Evolutionary conservation across 352 stramenopile species (phyloP).

Genomic region (Phytophthora macrochlamydospora): DNA sequence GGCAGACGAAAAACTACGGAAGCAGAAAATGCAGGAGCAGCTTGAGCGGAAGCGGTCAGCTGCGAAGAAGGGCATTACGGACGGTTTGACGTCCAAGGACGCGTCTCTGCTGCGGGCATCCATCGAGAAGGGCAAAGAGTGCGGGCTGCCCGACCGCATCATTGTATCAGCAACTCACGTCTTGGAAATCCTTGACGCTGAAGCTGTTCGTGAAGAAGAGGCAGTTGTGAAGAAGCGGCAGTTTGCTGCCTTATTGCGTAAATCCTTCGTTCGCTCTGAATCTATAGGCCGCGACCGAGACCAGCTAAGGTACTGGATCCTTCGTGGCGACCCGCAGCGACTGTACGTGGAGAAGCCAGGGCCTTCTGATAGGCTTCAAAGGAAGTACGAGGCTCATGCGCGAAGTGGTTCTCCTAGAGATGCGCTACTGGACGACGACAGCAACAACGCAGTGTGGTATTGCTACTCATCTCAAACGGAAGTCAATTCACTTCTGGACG

Average conservation of each 20-base stretch:
- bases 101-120: slow-evolving; percentile 46
- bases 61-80: slow-evolving; percentile 75
- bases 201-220: slow-evolving; percentile 70
- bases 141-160: slow-evolving; percentile 58
- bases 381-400: slow-evolving; percentile 47
- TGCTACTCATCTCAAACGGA: slow-evolving; percentile 72
- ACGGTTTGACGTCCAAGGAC: slow-evolving; percentile 69
- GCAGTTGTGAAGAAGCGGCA: slow-evolving; percentile 64
- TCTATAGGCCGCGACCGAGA: slow-evolving; percentile 70
- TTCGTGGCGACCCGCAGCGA: slow-evolving; percentile 65
- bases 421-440: slow-evolving; percentile 24
- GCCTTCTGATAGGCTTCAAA: slow-evolving; percentile 42
- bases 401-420: slow-evolving; percentile 35
- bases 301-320: slow-evolving; percentile 71
- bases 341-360: slow-evolving; percentile 77
- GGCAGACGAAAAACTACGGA: slow-evolving; percentile 64
- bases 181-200: slow-evolving; percentile 76
- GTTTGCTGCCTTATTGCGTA: slow-evolving; percentile 61
- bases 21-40: slow-evolving; percentile 71
- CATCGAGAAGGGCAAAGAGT: slow-evolving; percentile 82
- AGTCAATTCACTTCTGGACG: slow-evolving; percentile 60
- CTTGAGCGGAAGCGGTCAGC: slow-evolving; percentile 57
- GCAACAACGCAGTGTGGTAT: slow-evolving; percentile 55
- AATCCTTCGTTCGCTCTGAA: slow-evolving; percentile 79
- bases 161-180: slow-evolving; percentile 79